Conservation (phyloP, 768 basidiomycete genomes). For the Collybia nuda region DNA sequence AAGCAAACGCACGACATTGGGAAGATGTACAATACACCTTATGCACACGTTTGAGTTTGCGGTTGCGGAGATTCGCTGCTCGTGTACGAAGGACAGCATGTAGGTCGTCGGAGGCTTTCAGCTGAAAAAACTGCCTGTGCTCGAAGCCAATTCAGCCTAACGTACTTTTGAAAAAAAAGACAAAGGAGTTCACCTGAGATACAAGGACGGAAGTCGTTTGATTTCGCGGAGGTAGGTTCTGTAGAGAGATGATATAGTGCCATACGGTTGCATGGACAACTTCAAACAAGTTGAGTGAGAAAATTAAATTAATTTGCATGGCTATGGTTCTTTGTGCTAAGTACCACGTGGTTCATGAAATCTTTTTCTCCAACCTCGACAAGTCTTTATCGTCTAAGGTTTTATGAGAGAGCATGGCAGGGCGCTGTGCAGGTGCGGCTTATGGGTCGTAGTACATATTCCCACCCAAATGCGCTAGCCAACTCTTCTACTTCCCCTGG, state of each 20-base stretch:
- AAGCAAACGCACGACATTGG: not conserved
- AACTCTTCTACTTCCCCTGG: not conserved
- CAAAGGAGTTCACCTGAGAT: slow-evolving; percentile 36
- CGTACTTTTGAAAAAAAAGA: not conserved
- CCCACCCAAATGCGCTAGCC: slow-evolving; percentile 11
- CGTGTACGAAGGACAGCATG: slow-evolving; percentile 40
- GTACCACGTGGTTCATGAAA: slow-evolving; percentile 19
- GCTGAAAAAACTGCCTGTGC: slow-evolving; percentile 60
- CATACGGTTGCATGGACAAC: not conserved
- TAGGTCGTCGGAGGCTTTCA: slow-evolving; percentile 60
- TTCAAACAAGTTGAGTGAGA: too few relatives aligned
- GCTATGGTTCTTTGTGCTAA: too few relatives aligned
- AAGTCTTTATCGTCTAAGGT: slow-evolving; percentile 10
- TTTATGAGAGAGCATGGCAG: slow-evolving; percentile 8
- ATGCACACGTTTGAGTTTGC: slow-evolving; percentile 47
- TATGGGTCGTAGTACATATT: slow-evolving; percentile 22
- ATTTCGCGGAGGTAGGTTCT: slow-evolving; percentile 41
- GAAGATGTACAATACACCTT: slow-evolving; percentile 38
- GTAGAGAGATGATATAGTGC: slow-evolving; percentile 27
- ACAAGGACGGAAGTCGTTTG: slow-evolving; percentile 37
- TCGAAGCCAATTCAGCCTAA: too few relatives aligned
- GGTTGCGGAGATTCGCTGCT: slow-evolving; percentile 25
- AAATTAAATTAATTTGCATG: too few relatives aligned
- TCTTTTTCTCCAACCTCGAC: slow-evolving; percentile 18
- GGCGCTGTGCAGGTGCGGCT: slow-evolving; percentile 12